Base-by-base conservation (phyloP, 768 basidiomycete genomes). In the Russula foetens region DNA sequence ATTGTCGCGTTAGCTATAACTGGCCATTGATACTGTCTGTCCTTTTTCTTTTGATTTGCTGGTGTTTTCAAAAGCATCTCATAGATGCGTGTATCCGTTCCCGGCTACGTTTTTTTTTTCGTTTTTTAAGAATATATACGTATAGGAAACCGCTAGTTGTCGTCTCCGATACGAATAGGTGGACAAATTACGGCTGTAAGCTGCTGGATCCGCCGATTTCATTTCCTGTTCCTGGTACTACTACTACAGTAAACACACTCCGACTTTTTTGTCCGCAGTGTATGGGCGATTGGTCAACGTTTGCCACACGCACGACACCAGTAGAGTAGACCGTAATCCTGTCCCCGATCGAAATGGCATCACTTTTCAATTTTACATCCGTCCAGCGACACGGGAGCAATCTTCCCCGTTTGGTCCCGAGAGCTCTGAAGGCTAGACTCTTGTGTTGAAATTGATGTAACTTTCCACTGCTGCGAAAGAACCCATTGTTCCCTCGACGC, bases 81-180 rank as follows among this genome's bases (percentile, higher is more conserved):
- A 19, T 56, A n/a, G 54, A 48, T 53, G 50, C 38, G 23, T 58
- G 56, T 62, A 62, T 58, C 38, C 35, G 46, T 45, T 41, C 44
- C 29, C n/a, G 55, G 33, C 47, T 23, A 24, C 29, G 41, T 21
- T 44, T 29, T 9, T 12, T 50, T 29, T 9, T 44, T 29, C 6
- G 2, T 50, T 29, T 9, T 56, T 45, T 7, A 31, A 21, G 41
- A 24, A 49, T 24, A 38, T 47, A 35, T 39, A 29, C 38, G 23
- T 49, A 31, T 60, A 38, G 44, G 46, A 54, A 53, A 26, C 26
- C n/a, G 21, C 56, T 24, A 21, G 46, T 17, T 7, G 14, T 35
- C 2, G 35, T 35, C 35, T 35, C n/a, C 26, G 26, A 28, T 38
- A 17, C 33, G 24, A 29, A 26, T 28, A 7, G 17, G 17, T 11